Percentiles rank a stretch among this genome's conserved stretches.
These are phyloP conservation scores for Penicillium herquei DNA, from an alignment of 495 filamentous ascomycete genomes.

Conservation along the genomic window DNA sequence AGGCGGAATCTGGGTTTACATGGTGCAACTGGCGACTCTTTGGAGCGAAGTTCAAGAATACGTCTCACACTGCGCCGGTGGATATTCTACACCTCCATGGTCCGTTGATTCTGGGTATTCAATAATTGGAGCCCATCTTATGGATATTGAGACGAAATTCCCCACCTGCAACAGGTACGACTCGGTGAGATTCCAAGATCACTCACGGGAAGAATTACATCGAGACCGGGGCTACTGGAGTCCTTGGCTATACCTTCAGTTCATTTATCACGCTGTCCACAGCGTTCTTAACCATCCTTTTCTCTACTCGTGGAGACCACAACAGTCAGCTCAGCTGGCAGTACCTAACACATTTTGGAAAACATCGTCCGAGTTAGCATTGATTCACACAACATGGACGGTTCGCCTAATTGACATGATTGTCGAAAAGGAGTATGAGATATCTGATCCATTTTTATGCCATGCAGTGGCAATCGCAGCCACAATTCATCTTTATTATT, in stretches of 20 bases:
- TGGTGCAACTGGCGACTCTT: slow-evolving; percentile 36
- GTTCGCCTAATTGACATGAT: slow-evolving; percentile 45
- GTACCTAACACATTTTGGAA: slow-evolving; percentile 47
- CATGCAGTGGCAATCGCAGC: slow-evolving; percentile 40
- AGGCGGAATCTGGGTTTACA: slow-evolving; percentile 40
- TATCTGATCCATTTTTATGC: slow-evolving; percentile 42
- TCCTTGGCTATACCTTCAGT: slow-evolving; percentile 44
- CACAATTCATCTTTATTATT: slow-evolving; percentile 44
- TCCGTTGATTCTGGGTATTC: slow-evolving; percentile 41
- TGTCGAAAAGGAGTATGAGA: slow-evolving; percentile 36
- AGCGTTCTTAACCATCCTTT: slow-evolving; percentile 46
- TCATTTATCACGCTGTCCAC: slow-evolving; percentile 43
- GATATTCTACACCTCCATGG: slow-evolving; percentile 40
- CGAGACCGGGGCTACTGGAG: slow-evolving; percentile 40
- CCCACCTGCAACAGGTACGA: slow-evolving; percentile 42
- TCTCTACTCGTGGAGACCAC: slow-evolving; percentile 43
- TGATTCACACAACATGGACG: slow-evolving; percentile 45
- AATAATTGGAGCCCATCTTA: slow-evolving; percentile 40
- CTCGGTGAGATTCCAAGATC: slow-evolving; percentile 40
- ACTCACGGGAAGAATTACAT: slow-evolving; percentile 32
- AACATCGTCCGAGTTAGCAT: slow-evolving; percentile 39
- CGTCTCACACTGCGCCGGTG: slow-evolving; percentile 36
- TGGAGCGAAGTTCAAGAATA: slow-evolving; percentile 42
- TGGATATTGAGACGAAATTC: slow-evolving; percentile 41
- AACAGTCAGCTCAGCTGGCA: slow-evolving; percentile 40